These are phyloP conservation scores for apple (Malus domestica) DNA, from an alignment of 306 rosid species.

Conservation along the genomic window ASM211411v1 NC_041796.1:30455501-30456000, in stretches of 20 bases:
- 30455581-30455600: slow-evolving; percentile 85
- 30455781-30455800: neutral
- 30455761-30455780: neutral
- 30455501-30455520: slow-evolving; percentile 68
- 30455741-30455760: neutral
- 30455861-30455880: neutral
- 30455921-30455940: neutral
- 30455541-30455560: slow-evolving; percentile 72
- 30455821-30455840: neutral
- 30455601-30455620: slow-evolving; percentile 31
- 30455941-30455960: neutral
- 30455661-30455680: neutral
- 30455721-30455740: neutral
- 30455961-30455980: neutral
- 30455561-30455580: slow-evolving; percentile 84
- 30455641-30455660: neutral
- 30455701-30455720: slow-evolving; percentile 3
- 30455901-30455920: neutral
- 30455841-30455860: neutral
- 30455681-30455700: slow-evolving; percentile 33
- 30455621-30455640: neutral
- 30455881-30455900: neutral
- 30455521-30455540: slow-evolving; percentile 41
- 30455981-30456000: neutral
- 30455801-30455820: neutral